Conservation (phyloP, 768 basidiomycete species). For the Russula virescens region DNA sequence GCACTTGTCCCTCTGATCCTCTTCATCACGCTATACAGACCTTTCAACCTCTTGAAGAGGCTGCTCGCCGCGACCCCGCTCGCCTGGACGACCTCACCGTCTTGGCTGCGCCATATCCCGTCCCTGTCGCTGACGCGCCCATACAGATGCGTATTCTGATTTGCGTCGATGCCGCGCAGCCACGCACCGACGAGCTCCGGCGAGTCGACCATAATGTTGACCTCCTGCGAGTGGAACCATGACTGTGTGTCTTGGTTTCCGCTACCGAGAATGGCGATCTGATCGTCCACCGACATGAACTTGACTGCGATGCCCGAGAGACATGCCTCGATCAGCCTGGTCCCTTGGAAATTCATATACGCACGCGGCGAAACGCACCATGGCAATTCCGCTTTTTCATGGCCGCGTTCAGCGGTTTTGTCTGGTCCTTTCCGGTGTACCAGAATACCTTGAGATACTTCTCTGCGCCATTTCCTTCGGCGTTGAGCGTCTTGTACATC, state of each 20-base stretch:
- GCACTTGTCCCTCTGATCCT: slow-evolving; percentile 9
- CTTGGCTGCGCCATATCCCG: slow-evolving; percentile 13
- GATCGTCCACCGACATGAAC: slow-evolving; percentile 60
- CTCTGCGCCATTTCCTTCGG: slow-evolving; percentile 38
- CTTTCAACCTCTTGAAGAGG: slow-evolving; percentile 15
- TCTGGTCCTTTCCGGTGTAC: slow-evolving; percentile 62
- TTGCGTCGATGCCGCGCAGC: slow-evolving; percentile 38
- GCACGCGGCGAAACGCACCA: slow-evolving; percentile 30
- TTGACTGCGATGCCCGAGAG: slow-evolving; percentile 51
- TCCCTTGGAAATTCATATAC: not conserved
- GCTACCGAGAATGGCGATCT: slow-evolving; percentile 60
- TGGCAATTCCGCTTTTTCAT: slow-evolving; percentile 69
- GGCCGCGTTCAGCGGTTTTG: slow-evolving; percentile 57
- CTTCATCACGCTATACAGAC: not conserved
- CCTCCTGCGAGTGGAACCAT: slow-evolving; percentile 70
- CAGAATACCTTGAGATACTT: slow-evolving; percentile 48
- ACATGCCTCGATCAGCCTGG: slow-evolving; percentile 1
- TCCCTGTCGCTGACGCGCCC: slow-evolving; percentile 21
- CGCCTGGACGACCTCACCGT: slow-evolving; percentile 21
- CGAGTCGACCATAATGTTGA: slow-evolving; percentile 53
- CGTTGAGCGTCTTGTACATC: slow-evolving; percentile 48
- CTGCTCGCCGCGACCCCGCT: slow-evolving; percentile 14
- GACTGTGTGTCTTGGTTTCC: slow-evolving; percentile 69
- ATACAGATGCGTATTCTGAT: slow-evolving; percentile 42
- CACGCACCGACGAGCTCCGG: slow-evolving; percentile 41